These are phyloP conservation scores for Dysphania ambrosioides DNA, from an alignment of 148 eudicot species.

Conservation along the genomic window DNA sequence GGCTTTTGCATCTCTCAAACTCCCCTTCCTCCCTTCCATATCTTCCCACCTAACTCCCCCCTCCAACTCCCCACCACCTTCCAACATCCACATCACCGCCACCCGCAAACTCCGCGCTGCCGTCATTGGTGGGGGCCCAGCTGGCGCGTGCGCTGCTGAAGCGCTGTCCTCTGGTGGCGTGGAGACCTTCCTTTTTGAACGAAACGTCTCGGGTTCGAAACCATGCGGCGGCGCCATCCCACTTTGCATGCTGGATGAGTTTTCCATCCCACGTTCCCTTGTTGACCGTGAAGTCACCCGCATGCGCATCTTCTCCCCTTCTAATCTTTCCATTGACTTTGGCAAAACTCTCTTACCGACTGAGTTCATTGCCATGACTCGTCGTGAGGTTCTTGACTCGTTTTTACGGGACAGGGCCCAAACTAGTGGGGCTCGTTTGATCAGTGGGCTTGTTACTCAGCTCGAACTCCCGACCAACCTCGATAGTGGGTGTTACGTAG, in stretches of 20 bases:
- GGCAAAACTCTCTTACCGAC: conserved; percentile 68
- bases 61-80: conserved; percentile 21
- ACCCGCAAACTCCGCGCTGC: conserved; percentile 57
- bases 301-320: conserved; percentile 81
- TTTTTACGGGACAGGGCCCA: conserved; percentile 64
- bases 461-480: conserved; percentile 44
- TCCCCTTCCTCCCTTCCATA: conserved; percentile 35
- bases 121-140: conserved; percentile 88
- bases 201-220: conserved; percentile 64
- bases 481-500: conserved; percentile 40
- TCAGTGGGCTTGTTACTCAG: conserved; percentile 54
- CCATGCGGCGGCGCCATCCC: conserved; percentile 98
- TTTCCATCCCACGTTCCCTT: conserved; percentile 54
- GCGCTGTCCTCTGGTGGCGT: conserved; percentile 67
- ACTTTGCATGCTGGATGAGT: conserved; percentile 86
- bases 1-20: conserved; percentile 33
- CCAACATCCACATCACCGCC: conserved; percentile 22
- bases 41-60: conserved; percentile 19
- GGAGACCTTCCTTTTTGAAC: conserved; percentile 81
- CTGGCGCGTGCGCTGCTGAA: conserved; percentile 83
- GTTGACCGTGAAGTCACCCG: conserved; percentile 77
- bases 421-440: conserved; percentile 48
- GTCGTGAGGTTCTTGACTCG: conserved; percentile 84
- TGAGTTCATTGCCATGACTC: conserved; percentile 91
- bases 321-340: conserved; percentile 70